These are phyloP conservation scores for Candida glaebosa DNA, from an alignment of 805 yeast genomes.

Conservation along the genomic window DNA sequence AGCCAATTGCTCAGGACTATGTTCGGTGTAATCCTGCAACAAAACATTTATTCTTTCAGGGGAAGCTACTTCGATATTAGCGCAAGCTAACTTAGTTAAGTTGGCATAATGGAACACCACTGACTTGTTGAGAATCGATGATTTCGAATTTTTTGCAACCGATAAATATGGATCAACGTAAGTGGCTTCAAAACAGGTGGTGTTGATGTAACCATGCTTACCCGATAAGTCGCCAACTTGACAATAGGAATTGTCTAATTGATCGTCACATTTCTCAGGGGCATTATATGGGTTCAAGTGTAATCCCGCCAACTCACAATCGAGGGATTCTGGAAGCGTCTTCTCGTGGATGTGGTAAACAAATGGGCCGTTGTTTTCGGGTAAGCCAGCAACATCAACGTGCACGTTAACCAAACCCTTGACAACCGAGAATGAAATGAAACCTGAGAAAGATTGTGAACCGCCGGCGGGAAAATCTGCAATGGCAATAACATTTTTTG, in stretches of 20 bases:
- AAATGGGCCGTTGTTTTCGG: constrained; percentile 64
- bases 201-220: constrained; percentile 69
- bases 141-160: constrained; percentile 49
- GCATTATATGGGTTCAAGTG: constrained; percentile 68
- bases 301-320: constrained; percentile 53
- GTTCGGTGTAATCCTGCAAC: constrained; percentile 14
- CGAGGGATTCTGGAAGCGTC: constrained; percentile 45
- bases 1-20: constrained; percentile 4
- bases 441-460: constrained; percentile 43
- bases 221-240: constrained; percentile 77
- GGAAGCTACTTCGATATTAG: constrained; percentile 43
- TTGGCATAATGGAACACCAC: constrained; percentile 55
- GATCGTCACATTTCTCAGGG: constrained; percentile 47
- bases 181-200: constrained; percentile 63
- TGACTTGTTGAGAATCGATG: constrained; percentile 59
- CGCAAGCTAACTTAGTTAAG: constrained; percentile 59
- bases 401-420: constrained; percentile 60
- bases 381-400: constrained; percentile 68
- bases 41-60: constrained; percentile 14
- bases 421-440: constrained; percentile 54
- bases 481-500: constrained; percentile 48
- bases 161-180: constrained; percentile 67
- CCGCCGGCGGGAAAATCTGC: constrained; percentile 54
- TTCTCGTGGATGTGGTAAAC: constrained; percentile 63
- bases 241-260: constrained; percentile 52